Base-by-base conservation (phyloP, 495 filamentous ascomycete genomes). In the Aspergillus panamensis region DNA sequence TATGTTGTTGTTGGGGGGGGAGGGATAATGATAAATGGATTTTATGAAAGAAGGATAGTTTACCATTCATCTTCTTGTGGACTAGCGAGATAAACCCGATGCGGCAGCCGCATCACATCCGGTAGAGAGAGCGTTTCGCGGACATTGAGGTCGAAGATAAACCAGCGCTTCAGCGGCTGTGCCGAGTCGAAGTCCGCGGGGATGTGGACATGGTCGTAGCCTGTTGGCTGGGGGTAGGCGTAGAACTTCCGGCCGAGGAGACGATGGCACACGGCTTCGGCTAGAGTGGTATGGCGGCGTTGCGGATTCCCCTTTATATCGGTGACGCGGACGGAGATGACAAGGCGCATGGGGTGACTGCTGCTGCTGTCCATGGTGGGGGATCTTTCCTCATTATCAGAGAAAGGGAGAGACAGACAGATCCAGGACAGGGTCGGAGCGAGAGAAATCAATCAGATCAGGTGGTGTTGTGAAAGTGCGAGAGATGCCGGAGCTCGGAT, bases 131-230 rank as follows among this genome's bases (percentile, higher is more conserved):
- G 61, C 37, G 30, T 17, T 39, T 62, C 43, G 10, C 29, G 40
- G 21, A 69, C 66, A 52, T 60, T 56, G 19, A 66, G 30, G 51
- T 69, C 66, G 30, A 69, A 52, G 40, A 69, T 61, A 32, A 69
- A 69, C 61, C 63, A 69, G 30, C 59, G n/a, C 47, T 62, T 63
- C 3, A 69, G 30, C 12, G 63, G 61, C 5, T 59, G n/a, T 5
- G 3, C 8, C 6, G 66, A 62, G 40, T 64, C 61, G 21, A 66
- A 69, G 49, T 66, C 61, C 6, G 55, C 53, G 19, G 66, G 66
- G 25, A 69, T 64, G 44, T 69, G 66, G 45, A 66, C 48, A 48
- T 66, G 61, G 50, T 69, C 63, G 40, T 69, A 69, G 1, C 55
- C 61, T 6, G 57, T 14, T 4, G 63, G 63, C 14, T 54, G 50